Percentiles rank a stretch among this genome's conserved stretches.
Conservation (phyloP, 2,329 filamentous ascomycete genomes). For the Lasiodiplodia hormozganensis region DNA sequence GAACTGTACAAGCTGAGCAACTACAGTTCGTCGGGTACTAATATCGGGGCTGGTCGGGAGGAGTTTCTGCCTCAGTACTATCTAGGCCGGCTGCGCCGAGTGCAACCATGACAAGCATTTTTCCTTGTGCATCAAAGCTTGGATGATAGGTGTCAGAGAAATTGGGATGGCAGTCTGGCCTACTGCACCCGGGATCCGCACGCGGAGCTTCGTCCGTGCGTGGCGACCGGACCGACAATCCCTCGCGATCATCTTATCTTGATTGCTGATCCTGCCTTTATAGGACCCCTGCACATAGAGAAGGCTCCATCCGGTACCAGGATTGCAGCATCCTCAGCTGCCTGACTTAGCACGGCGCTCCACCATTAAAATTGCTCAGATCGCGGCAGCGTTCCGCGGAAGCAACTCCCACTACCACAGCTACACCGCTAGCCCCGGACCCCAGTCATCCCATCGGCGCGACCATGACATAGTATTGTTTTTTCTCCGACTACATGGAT, state of each 20-base stretch:
- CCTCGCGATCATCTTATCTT: slow-evolving; percentile 17
- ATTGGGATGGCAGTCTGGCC: slow-evolving; percentile 3
- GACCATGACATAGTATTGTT: neutral
- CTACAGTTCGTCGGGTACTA: slow-evolving; percentile 16
- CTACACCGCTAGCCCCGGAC: neutral
- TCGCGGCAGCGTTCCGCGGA: neutral
- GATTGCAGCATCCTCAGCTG: slow-evolving; percentile 3
- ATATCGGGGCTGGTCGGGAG: neutral
- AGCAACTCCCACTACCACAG: neutral
- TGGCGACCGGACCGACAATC: neutral
- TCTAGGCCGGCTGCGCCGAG: neutral
- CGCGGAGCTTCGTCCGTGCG: neutral
- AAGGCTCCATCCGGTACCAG: neutral
- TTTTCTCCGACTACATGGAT: neutral
- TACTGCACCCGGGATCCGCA: neutral
- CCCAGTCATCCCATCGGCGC: neutral
- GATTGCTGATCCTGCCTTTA: neutral
- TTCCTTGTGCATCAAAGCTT: neutral
- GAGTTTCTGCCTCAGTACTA: no score
- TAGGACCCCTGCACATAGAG: neutral
- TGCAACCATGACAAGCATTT: slow-evolving; percentile 6
- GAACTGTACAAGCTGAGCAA: neutral
- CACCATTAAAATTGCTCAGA: slow-evolving; percentile 21
- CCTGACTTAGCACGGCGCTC: slow-evolving; percentile 1
- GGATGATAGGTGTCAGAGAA: neutral